Percentiles rank a stretch among this genome's conserved stretches.
phyloP scores from a whole-genome alignment of 768 basidiomycete genomes.

The Termitomyces sp. region DNA sequence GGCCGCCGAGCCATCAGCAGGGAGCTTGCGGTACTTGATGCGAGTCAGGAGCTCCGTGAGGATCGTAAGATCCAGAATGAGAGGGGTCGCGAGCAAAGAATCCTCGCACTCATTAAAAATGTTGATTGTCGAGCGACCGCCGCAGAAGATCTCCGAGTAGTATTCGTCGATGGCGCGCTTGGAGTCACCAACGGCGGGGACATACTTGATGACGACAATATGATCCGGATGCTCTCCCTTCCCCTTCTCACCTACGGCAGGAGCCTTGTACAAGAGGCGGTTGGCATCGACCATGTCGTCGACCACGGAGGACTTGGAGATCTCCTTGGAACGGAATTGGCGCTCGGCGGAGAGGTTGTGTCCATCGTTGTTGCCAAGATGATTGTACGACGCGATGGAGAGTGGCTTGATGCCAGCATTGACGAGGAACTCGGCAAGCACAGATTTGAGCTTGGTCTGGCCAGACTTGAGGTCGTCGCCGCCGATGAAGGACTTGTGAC shows the following conservation, averaged over 20 bases:
- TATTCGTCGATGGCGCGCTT: constrained; percentile 99
- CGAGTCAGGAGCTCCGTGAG: constrained; percentile 93
- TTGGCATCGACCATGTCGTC: constrained; percentile 98
- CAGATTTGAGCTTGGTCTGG: constrained; percentile 96
- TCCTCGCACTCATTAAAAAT: constrained; percentile 99
- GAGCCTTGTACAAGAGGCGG: constrained; percentile 82
- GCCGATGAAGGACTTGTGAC: constrained; percentile 86
- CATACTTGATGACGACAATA: constrained; percentile 94
- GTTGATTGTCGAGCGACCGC: constrained; percentile 89
- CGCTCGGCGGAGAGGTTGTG: constrained; percentile 83
- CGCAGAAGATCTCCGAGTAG: constrained; percentile 96
- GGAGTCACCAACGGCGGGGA: constrained; percentile 93
- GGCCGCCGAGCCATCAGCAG: constrained; percentile 18
- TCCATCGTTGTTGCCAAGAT: constrained; percentile 97
- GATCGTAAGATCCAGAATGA: constrained; percentile 92
- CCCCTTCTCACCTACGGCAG: constrained; percentile 48
- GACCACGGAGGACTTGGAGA: constrained; percentile 93
- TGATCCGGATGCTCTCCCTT: constrained; percentile 99
- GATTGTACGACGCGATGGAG: constrained; percentile 97
- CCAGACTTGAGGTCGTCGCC: constrained; percentile 98
- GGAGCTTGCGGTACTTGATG: constrained; percentile 72
- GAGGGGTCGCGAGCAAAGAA: constrained; percentile 90
- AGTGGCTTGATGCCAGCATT: constrained; percentile 98
- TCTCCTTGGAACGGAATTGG: constrained; percentile 99
- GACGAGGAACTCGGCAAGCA: constrained; percentile 96